Conservation (phyloP, 371 early-diverging fungal genomes). For the Rhizopus microsporus region DNA sequence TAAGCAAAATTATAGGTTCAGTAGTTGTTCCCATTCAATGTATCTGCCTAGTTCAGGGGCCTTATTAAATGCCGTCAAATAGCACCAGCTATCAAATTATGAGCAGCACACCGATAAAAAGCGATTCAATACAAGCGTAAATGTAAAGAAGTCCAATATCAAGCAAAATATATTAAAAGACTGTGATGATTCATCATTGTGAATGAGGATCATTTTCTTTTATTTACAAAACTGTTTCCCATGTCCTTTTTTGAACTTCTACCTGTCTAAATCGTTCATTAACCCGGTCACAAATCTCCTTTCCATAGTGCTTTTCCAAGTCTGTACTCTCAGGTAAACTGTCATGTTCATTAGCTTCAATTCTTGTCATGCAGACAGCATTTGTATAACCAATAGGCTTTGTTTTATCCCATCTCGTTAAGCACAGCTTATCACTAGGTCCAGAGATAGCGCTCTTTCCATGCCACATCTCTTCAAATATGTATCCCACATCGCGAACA, state of each 20-base stretch:
- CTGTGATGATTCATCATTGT: too few species aligned
- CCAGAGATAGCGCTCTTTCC: slow-evolving; percentile 81
- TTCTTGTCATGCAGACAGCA: slow-evolving; percentile 81
- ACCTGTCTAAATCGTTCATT: slow-evolving; percentile 14
- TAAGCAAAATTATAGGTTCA: too few species aligned
- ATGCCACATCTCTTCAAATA: slow-evolving; percentile 86
- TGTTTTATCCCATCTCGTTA: slow-evolving; percentile 77
- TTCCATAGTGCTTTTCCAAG: slow-evolving; percentile 43
- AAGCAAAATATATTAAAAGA: too few species aligned
- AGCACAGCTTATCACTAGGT: slow-evolving; percentile 68
- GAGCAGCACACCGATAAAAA: too few species aligned
- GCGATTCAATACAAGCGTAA: too few species aligned
- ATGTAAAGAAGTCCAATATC: too few species aligned
- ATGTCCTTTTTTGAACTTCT: slow-evolving; percentile 9
- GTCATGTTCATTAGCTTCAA: slow-evolving; percentile 70
- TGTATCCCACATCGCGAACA: slow-evolving; percentile 71
- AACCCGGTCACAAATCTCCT: slow-evolving; percentile 21
- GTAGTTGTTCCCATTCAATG: too few species aligned
- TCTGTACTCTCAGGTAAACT: slow-evolving; percentile 33
- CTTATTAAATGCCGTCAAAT: too few species aligned
- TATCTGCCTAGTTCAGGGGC: too few species aligned
- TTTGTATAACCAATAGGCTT: slow-evolving; percentile 72
- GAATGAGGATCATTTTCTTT: background rate
- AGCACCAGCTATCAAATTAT: too few species aligned
- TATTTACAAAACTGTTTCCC: slow-evolving; percentile 26